A percentile compares a stretch with the other conserved stretches of the same genome.
Conservation (phyloP, 176 grass and related monocot genomes). For the Pharus latifolius region DNA sequence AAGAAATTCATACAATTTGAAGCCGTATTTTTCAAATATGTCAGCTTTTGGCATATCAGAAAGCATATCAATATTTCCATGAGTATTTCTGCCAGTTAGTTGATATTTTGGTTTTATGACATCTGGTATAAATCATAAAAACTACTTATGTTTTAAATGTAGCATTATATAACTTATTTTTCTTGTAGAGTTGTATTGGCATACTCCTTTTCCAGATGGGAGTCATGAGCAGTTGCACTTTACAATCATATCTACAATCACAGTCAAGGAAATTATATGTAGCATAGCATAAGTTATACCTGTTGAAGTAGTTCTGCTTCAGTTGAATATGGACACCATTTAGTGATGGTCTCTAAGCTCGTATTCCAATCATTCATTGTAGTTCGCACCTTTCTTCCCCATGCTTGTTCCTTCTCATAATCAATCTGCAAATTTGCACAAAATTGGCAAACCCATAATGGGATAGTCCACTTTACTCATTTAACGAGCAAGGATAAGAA, state of each 20-base stretch:
- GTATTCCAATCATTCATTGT: constrained; percentile 63
- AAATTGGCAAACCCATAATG: constrained; percentile 7
- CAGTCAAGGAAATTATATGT: not conserved
- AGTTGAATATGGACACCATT: constrained; percentile 90
- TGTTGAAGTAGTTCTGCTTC: constrained; percentile 84
- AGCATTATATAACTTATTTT: not conserved
- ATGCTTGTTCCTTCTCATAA: constrained; percentile 64
- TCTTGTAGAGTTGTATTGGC: not conserved
- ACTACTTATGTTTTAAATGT: not conserved
- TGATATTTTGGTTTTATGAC: not conserved
- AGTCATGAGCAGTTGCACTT: not conserved
- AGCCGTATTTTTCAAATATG: not conserved
- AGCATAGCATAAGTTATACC: constrained; percentile 34
- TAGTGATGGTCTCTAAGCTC: constrained; percentile 54
- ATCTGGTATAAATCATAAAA: not conserved
- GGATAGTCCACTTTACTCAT: no score
- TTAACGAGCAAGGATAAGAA: no score
- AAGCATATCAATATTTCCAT: not conserved
- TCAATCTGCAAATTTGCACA: constrained; percentile 50
- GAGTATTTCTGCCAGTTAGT: not conserved
- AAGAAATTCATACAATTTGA: not conserved
- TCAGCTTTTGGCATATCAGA: not conserved
- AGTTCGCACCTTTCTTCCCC: constrained; percentile 51
- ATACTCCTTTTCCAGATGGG: not conserved
- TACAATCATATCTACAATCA: not conserved